phyloP scores from a whole-genome alignment of 2,329 filamentous ascomycete genomes.

The Pseudocercospora macadamiae region DNA sequence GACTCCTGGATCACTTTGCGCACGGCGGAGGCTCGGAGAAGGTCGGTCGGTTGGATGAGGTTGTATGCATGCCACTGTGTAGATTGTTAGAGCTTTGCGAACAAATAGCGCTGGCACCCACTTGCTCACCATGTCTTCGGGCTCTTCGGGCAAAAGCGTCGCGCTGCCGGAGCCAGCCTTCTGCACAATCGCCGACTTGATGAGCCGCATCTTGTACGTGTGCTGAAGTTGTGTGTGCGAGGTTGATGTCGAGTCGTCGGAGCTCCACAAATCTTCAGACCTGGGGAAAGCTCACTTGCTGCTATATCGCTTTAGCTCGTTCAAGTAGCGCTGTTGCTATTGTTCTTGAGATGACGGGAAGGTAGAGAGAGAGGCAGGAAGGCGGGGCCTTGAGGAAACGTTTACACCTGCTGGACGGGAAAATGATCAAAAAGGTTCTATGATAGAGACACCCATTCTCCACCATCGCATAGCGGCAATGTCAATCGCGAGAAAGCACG shows the following conservation, averaged over 20 bases:
- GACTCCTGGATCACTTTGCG: conserved; percentile 66
- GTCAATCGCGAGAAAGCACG: too few relatives aligned
- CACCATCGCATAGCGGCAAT: too few relatives aligned
- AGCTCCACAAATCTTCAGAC: too few relatives aligned
- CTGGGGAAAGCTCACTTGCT: too few relatives aligned
- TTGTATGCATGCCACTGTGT: conserved; percentile 74
- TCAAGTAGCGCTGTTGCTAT: too few relatives aligned
- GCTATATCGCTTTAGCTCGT: too few relatives aligned
- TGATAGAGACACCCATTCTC: too few relatives aligned
- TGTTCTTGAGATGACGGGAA: too few relatives aligned
- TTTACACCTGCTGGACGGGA: too few relatives aligned
- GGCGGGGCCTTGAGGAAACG: too few relatives aligned
- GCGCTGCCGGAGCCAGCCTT: conserved; percentile 67
- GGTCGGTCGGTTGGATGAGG: conserved; percentile 67
- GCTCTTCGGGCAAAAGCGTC: conserved; percentile 70
- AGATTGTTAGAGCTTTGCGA: conserved; percentile 11
- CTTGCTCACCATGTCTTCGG: conserved; percentile 69
- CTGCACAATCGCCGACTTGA: conserved; percentile 66
- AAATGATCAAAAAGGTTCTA: too few relatives aligned
- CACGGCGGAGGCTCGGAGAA: conserved; percentile 67
- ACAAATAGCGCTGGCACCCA: conserved; percentile 3
- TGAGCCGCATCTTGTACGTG: conserved; percentile 59
- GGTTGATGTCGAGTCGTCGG: not conserved
- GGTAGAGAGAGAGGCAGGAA: too few relatives aligned
- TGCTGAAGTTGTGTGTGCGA: not conserved